A percentile compares a stretch with the other conserved stretches of the same genome.
phyloP scores from a whole-genome alignment of 495 filamentous ascomycete species.

The Penicillium malachiteum region DNA sequence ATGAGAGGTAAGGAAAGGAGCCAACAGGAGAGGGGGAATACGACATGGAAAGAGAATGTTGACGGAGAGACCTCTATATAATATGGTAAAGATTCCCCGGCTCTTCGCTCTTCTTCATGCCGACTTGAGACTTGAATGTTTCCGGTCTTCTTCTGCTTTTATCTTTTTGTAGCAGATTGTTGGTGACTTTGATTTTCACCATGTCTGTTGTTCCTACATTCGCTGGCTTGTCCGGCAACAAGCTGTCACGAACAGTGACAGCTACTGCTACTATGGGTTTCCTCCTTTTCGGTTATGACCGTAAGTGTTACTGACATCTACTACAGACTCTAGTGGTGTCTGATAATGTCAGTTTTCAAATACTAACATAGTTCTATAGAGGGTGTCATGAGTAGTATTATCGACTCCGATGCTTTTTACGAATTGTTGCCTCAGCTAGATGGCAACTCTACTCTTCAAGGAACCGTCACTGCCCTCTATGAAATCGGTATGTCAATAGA shows the following conservation, averaged over 20 bases:
- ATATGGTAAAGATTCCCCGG: too few species aligned
- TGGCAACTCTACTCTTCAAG: conserved; percentile 64
- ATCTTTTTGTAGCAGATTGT: neutral
- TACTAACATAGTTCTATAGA: conserved; percentile 19
- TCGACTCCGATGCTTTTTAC: conserved; percentile 65
- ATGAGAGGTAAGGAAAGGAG: neutral
- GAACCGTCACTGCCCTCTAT: conserved; percentile 74
- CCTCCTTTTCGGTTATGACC: conserved; percentile 67
- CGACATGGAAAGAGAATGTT: neutral
- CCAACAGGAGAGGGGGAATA: neutral
- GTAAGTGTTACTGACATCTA: conserved; percentile 8
- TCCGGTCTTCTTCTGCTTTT: neutral
- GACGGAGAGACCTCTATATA: neutral
- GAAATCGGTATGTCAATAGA: conserved; percentile 52
- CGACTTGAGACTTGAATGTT: too few species aligned
- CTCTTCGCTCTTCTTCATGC: too few species aligned
- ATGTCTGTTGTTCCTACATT: conserved; percentile 39
- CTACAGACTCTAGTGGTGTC: neutral
- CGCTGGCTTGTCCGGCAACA: conserved; percentile 59
- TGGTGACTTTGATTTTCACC: conserved; percentile 1
- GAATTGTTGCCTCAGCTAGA: conserved; percentile 60
- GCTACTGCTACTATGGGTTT: conserved; percentile 66
- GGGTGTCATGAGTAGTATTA: conserved; percentile 72
- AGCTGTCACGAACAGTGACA: conserved; percentile 58
- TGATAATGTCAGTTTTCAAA: neutral